Conservation (phyloP, 352 stramenopile genomes). For the Phytophthora ramorum region DNA sequence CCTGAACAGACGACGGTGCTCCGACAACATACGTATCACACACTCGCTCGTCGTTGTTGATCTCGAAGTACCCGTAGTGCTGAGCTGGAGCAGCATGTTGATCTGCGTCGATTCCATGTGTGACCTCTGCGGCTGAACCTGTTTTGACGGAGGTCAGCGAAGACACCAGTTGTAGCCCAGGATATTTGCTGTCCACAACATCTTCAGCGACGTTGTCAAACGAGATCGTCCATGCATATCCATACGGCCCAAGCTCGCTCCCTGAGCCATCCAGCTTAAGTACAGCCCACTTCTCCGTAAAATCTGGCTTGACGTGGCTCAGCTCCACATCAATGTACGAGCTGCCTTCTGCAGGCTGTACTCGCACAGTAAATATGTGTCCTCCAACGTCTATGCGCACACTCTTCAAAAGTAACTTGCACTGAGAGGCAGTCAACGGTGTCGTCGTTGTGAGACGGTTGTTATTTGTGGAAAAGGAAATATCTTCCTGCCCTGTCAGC, state of each 20-base stretch:
- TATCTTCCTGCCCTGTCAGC: conserved; percentile 48
- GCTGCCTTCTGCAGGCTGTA: conserved; percentile 43
- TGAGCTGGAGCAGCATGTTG: conserved; percentile 34
- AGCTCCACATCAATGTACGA: conserved; percentile 53
- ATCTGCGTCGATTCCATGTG: conserved; percentile 33
- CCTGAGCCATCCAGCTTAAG: conserved; percentile 55
- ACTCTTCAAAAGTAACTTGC: conserved; percentile 45
- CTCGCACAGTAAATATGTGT: conserved; percentile 48
- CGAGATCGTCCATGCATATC: conserved; percentile 76
- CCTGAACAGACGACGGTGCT: conserved; percentile 62
- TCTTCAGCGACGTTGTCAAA: conserved; percentile 59
- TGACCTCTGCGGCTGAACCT: conserved; percentile 20
- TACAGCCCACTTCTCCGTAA: conserved; percentile 37
- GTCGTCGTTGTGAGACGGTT: conserved; percentile 61
- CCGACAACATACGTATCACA: conserved; percentile 79
- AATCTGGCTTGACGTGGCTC: conserved; percentile 37
- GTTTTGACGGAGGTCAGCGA: conserved; percentile 55
- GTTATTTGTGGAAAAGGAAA: conserved; percentile 35
- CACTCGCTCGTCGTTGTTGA: conserved; percentile 55
- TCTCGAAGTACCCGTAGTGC: conserved; percentile 59
- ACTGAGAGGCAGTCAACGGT: conserved; percentile 40
- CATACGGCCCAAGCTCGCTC: conserved; percentile 44
- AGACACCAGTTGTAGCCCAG: conserved; percentile 61
- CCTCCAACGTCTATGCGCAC: conserved; percentile 42
- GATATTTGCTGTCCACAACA: conserved; percentile 42